Percentiles rank a stretch among this genome's conserved stretches.
phyloP scores from a whole-genome alignment of 371 early-diverging fungal species.

The Mortierella sp. region DNA sequence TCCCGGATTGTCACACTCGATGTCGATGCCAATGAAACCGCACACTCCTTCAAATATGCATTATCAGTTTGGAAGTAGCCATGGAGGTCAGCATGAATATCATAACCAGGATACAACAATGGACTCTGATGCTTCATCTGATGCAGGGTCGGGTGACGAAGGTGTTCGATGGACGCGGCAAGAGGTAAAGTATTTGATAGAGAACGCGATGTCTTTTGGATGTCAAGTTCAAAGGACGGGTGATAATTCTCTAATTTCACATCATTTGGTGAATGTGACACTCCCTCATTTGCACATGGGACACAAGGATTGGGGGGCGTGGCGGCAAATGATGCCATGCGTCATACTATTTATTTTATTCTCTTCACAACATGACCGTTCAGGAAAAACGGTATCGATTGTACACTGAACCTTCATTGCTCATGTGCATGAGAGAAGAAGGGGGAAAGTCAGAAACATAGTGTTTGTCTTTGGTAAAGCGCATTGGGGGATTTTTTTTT shows the following conservation, averaged over 20 bases:
- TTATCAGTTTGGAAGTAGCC: not conserved
- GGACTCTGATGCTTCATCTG: conserved; percentile 26
- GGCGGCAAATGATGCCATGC: conserved; percentile 7
- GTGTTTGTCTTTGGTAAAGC: not conserved
- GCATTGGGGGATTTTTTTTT: not conserved
- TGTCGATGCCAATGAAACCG: conserved; percentile 22
- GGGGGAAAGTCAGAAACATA: not conserved
- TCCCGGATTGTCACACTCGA: not conserved
- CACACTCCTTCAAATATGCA: not conserved
- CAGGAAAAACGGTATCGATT: conserved; percentile 4
- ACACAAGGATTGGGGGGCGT: conserved; percentile 7
- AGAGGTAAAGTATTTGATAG: conserved; percentile 19
- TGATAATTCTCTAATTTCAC: conserved; percentile 10
- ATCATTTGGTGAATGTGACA: conserved; percentile 10
- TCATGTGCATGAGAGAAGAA: not conserved
- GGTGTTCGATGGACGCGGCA: conserved; percentile 27
- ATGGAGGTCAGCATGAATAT: not conserved
- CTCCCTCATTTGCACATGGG: not conserved
- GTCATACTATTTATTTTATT: not conserved
- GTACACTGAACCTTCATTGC: not conserved
- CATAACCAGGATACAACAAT: conserved; percentile 6
- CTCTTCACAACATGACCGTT: conserved; percentile 8
- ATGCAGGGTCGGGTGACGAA: conserved; percentile 20
- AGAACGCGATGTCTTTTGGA: not conserved
- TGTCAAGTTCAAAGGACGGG: conserved; percentile 2